These are phyloP conservation scores for Cordyceps cicadae DNA, from an alignment of 2,329 filamentous ascomycete genomes.

Conservation along the genomic window DNA sequence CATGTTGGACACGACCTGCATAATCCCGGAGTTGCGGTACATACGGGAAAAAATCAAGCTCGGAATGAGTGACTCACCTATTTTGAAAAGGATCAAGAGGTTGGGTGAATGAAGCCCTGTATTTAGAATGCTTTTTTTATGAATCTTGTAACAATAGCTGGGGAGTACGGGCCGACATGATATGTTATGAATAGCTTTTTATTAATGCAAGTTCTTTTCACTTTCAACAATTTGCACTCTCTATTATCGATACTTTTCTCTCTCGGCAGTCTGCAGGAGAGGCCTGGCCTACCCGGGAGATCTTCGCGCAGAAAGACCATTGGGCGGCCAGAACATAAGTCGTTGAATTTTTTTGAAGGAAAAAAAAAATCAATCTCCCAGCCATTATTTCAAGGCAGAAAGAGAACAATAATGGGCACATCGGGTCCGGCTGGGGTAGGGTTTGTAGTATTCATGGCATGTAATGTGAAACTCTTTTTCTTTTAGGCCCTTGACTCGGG, in stretches of 20 bases:
- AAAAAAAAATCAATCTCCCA: too few relatives aligned
- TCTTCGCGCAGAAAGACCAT: too few relatives aligned
- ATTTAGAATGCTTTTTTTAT: constrained; percentile 7
- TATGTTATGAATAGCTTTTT: constrained; percentile 4
- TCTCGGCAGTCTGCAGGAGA: background rate
- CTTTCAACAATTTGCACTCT: background rate
- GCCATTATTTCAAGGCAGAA: too few relatives aligned
- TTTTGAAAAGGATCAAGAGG: background rate
- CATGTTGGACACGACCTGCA: constrained; percentile 7
- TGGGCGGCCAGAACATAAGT: too few relatives aligned
- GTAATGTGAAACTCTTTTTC: constrained; percentile 1
- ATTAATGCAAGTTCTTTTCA: background rate
- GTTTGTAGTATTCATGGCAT: background rate
- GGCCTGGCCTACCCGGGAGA: too few relatives aligned
- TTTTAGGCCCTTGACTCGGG: constrained; percentile 3
- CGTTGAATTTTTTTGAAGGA: background rate
- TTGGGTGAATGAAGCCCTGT: background rate
- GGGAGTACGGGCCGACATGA: constrained; percentile 4
- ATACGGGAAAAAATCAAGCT: background rate
- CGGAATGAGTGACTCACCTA: constrained; percentile 4
- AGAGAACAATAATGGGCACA: too few relatives aligned
- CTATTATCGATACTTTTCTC: too few relatives aligned
- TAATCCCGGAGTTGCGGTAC: constrained; percentile 9
- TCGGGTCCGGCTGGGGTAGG: too few relatives aligned
- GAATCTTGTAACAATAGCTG: constrained; percentile 11